Evolutionary conservation across 768 basidiomycete species (phyloP).

Genomic region (Termitomyces sp.): DNA sequence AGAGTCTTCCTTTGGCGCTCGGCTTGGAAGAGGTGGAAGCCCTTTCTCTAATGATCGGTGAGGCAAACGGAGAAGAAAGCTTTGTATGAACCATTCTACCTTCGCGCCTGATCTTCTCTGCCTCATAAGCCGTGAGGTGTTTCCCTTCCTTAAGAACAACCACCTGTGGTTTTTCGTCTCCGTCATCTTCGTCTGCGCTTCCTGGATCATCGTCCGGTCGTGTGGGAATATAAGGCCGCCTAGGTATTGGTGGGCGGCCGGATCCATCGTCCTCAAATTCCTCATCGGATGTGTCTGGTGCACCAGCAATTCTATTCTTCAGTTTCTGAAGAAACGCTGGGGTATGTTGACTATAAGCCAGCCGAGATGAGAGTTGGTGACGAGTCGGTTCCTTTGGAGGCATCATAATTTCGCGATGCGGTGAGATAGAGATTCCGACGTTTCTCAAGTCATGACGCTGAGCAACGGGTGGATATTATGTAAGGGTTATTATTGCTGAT

Average conservation of each 20-base stretch:
- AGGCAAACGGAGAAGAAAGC: neutral
- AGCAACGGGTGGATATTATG: no score
- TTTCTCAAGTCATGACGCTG: neutral
- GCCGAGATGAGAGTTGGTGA: constrained; percentile 66
- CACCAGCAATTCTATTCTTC: constrained; percentile 56
- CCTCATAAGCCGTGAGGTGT: constrained; percentile 76
- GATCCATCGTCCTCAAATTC: constrained; percentile 64
- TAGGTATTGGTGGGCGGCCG: constrained; percentile 70
- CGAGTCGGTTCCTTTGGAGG: constrained; percentile 61
- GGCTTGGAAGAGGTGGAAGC: constrained; percentile 46
- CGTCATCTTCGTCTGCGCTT: constrained; percentile 66
- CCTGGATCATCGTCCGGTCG: constrained; percentile 65
- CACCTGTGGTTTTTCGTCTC: constrained; percentile 82
- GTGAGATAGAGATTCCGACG: neutral
- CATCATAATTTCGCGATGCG: constrained; percentile 20
- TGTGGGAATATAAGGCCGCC: constrained; percentile 66
- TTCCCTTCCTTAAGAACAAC: constrained; percentile 88
- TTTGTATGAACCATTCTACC: constrained; percentile 32
- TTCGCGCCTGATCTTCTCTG: constrained; percentile 69
- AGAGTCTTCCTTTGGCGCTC: constrained; percentile 15
- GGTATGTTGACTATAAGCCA: constrained; percentile 55
- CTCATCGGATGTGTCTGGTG: constrained; percentile 36
- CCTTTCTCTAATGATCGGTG: constrained; percentile 46
- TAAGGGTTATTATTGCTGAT: no score
- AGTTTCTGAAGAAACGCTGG: constrained; percentile 66